Percentiles rank a stretch among this genome's conserved stretches.
Conservation (phyloP, 305 asterid species). For the Fraxinus velutina region DNA sequence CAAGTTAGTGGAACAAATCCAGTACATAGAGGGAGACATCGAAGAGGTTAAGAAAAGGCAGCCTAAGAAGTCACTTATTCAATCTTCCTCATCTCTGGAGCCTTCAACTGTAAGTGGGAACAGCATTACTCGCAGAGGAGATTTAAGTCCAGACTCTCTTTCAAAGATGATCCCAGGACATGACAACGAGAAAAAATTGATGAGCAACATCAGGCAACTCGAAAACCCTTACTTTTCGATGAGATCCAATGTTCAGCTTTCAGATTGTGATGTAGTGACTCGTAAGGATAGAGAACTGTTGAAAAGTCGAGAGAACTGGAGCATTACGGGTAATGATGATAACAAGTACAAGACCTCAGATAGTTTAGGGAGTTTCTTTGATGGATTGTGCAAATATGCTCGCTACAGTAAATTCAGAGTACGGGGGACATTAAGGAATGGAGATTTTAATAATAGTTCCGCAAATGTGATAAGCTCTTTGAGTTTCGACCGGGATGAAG, state of each 20-base stretch:
- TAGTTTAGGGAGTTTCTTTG: constrained; percentile 72
- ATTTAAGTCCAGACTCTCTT: constrained; percentile 30
- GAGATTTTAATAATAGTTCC: constrained; percentile 63
- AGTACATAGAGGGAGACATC: constrained; percentile 73
- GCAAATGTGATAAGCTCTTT: constrained; percentile 87
- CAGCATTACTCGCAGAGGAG: background rate
- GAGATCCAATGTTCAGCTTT: constrained; percentile 59
- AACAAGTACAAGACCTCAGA: constrained; percentile 36
- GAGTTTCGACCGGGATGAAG: constrained; percentile 96
- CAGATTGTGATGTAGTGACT: constrained; percentile 33
- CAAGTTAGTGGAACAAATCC: constrained; percentile 59
- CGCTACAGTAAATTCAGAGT: constrained; percentile 67
- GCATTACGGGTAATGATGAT: constrained; percentile 36
- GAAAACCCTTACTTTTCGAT: constrained; percentile 83
- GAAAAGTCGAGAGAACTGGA: constrained; percentile 45
- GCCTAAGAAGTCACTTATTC: constrained; percentile 32
- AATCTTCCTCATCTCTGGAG: constrained; percentile 32
- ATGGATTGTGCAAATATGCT: constrained; percentile 84
- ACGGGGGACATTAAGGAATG: constrained; percentile 62
- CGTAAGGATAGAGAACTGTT: constrained; percentile 51
- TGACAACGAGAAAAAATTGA: constrained; percentile 48
- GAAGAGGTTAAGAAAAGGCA: constrained; percentile 68
- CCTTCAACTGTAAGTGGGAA: constrained; percentile 21
- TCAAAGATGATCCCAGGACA: constrained; percentile 27
- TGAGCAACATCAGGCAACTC: constrained; percentile 58